Conservation (phyloP, 2,329 filamentous ascomycete species). For the Truncatella angustata region DNA sequence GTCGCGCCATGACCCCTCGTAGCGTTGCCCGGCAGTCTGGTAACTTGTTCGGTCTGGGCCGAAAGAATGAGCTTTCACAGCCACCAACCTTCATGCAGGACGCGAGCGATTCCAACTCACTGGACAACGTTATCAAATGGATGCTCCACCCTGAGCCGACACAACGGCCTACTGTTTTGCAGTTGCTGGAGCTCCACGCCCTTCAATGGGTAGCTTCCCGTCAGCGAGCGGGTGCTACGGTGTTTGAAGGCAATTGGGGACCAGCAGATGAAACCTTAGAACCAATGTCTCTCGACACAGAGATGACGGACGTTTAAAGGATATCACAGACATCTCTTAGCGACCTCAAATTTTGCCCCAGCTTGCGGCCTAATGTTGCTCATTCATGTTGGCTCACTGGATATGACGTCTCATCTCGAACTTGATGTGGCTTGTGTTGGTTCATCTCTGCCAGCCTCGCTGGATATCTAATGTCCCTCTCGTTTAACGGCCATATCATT, state of each 20-base stretch:
- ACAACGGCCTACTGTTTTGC: slow-evolving; percentile 69
- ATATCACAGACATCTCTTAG: slow-evolving; percentile 14
- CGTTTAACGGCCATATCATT: neutral
- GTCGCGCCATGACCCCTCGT: slow-evolving; percentile 24
- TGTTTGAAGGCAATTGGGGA: slow-evolving; percentile 96
- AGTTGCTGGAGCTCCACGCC: slow-evolving; percentile 71
- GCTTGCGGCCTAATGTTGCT: slow-evolving; percentile 25
- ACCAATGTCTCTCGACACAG: slow-evolving; percentile 45
- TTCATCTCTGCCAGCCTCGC: slow-evolving; percentile 27
- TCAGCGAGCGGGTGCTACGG: slow-evolving; percentile 82
- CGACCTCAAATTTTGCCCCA: slow-evolving; percentile 14
- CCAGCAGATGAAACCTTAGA: slow-evolving; percentile 57
- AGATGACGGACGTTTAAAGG: slow-evolving; percentile 58
- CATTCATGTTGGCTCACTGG: slow-evolving; percentile 24
- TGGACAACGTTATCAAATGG: slow-evolving; percentile 81
- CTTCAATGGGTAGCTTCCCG: slow-evolving; percentile 77
- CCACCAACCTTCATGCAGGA: slow-evolving; percentile 92
- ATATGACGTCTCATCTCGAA: slow-evolving; percentile 25
- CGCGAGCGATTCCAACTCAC: slow-evolving; percentile 65
- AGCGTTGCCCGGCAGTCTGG: slow-evolving; percentile 29
- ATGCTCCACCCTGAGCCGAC: slow-evolving; percentile 80
- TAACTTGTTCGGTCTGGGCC: slow-evolving; percentile 45
- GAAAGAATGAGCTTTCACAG: slow-evolving; percentile 50
- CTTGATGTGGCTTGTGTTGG: slow-evolving; percentile 21
- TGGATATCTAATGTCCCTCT: slow-evolving; percentile 21